Percentiles rank a stretch among this genome's conserved stretches.
phyloP scores from a whole-genome alignment of 2,329 filamentous ascomycete species.

The Stagonosporopsis chrysanthemi region DNA sequence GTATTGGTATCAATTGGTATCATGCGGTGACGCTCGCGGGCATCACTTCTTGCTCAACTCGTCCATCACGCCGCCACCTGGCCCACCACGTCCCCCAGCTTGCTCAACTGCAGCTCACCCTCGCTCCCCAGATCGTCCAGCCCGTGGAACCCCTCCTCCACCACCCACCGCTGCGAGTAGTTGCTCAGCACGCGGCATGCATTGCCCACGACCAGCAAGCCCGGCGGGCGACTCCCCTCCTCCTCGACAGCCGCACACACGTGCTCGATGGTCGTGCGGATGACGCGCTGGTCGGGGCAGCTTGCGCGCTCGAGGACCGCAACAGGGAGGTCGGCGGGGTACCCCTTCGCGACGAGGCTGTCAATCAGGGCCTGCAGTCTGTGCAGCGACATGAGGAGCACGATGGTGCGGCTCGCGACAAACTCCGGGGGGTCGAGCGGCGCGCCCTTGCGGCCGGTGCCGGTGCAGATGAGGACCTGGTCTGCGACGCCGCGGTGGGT shows the following conservation, averaged over 20 bases:
- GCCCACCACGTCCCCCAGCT: constrained; percentile 22
- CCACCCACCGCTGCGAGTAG: constrained; percentile 73
- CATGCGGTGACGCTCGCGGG: too few relatives aligned
- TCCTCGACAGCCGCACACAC: constrained; percentile 85
- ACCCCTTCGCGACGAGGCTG: constrained; percentile 66
- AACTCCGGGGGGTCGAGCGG: constrained; percentile 83
- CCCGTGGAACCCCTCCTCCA: constrained; percentile 86
- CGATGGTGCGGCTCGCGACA: constrained; percentile 78
- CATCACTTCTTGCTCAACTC: too few relatives aligned
- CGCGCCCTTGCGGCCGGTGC: constrained; percentile 89
- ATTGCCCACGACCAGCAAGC: constrained; percentile 82
- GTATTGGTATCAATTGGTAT: constrained; percentile 13
- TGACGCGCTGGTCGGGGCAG: constrained; percentile 92
- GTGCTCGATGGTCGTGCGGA: constrained; percentile 81
- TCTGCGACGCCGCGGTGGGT: constrained; percentile 92
- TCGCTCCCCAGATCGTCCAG: constrained; percentile 60
- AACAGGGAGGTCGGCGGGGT: constrained; percentile 82
- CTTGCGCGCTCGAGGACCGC: constrained; percentile 93
- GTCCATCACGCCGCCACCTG: not conserved
- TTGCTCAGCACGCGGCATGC: constrained; percentile 81
- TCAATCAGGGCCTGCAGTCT: constrained; percentile 76
- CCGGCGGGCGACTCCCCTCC: constrained; percentile 88
- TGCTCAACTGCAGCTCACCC: constrained; percentile 33
- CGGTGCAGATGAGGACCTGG: constrained; percentile 94
- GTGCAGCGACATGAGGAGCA: constrained; percentile 96